Evolutionary conservation across 2,329 filamentous ascomycete genomes (phyloP).

Genomic region (Fusarium sp.): DNA sequence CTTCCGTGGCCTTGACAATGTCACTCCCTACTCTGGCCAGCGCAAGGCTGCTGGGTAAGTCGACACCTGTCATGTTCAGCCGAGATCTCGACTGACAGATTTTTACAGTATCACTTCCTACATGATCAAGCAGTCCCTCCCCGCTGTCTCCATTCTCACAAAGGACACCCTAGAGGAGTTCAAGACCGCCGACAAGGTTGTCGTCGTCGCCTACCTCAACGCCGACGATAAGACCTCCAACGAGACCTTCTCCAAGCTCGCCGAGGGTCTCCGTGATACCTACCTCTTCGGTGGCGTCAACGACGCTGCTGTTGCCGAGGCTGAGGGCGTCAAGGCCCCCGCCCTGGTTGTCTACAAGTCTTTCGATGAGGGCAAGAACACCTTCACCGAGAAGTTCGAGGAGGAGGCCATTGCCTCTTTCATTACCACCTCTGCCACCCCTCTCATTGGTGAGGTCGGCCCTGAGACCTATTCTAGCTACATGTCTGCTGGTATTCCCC

Average conservation of each 20-base stretch:
- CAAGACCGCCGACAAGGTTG: constrained; percentile 98
- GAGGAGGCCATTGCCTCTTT: constrained; percentile 83
- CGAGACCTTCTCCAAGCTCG: constrained; percentile 80
- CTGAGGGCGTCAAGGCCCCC: constrained; percentile 88
- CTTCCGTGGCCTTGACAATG: constrained; percentile 89
- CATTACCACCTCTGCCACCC: constrained; percentile 84
- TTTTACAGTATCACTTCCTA: constrained; percentile 72
- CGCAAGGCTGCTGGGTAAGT: constrained; percentile 83
- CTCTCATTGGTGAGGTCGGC: constrained; percentile 93
- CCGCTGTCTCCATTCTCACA: constrained; percentile 84
- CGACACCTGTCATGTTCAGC: not conserved
- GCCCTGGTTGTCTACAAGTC: constrained; percentile 95
- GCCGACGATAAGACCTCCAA: constrained; percentile 84
- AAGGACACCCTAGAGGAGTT: constrained; percentile 90
- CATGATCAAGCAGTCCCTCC: constrained; percentile 98
- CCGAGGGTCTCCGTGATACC: constrained; percentile 82
- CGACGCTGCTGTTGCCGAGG: constrained; percentile 85
- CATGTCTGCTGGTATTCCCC: constrained; percentile 90
- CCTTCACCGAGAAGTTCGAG: constrained; percentile 82
- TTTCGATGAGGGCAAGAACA: constrained; percentile 95
- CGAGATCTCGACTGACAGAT: constrained; percentile 31
- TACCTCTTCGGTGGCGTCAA: constrained; percentile 92
- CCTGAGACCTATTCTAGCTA: constrained; percentile 96
- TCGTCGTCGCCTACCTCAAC: constrained; percentile 88
- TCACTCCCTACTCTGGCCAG: constrained; percentile 85